phyloP scores from a whole-genome alignment of 129 eudicot genomes.

The Rutidosis leptorrhynchoides region DNA sequence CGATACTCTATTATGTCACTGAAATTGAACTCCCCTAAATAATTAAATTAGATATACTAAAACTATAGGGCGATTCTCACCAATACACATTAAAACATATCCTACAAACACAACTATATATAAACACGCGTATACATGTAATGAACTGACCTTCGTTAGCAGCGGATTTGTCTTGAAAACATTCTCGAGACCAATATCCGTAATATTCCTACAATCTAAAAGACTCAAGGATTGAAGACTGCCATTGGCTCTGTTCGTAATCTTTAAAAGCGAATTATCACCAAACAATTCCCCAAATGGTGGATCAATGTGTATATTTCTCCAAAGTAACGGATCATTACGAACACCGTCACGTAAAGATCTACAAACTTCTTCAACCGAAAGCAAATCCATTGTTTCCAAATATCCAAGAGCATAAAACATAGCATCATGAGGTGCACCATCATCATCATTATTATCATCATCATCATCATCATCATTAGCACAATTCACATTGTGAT shows the following conservation, averaged over 20 bases:
- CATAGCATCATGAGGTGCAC: conserved; percentile 53
- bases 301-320: conserved; percentile 38
- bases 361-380: conserved; percentile 71
- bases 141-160: conserved; percentile 47
- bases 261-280: conserved; percentile 50
- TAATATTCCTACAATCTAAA: conserved; percentile 46
- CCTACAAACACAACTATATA: conserved; percentile 13
- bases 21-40: background rate
- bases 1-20: background rate
- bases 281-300: conserved; percentile 37
- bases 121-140: background rate
- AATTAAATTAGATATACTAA: background rate
- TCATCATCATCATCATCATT: background rate
- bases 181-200: conserved; percentile 46
- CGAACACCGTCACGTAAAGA: conserved; percentile 51
- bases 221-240: conserved; percentile 56
- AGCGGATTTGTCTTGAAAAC: conserved; percentile 49
- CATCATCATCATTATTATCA: background rate
- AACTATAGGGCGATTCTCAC: background rate
- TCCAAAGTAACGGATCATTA: conserved; percentile 61
- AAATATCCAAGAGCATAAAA: conserved; percentile 53
- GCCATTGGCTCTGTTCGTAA: conserved; percentile 62
- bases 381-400: conserved; percentile 55
- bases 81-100: background rate
- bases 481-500: conserved; percentile 12